Percentiles rank a stretch among this genome's conserved stretches.
Evolutionary conservation across 148 eudicot species (phyloP).

Genomic region (Persicaria tinctoria): DNA sequence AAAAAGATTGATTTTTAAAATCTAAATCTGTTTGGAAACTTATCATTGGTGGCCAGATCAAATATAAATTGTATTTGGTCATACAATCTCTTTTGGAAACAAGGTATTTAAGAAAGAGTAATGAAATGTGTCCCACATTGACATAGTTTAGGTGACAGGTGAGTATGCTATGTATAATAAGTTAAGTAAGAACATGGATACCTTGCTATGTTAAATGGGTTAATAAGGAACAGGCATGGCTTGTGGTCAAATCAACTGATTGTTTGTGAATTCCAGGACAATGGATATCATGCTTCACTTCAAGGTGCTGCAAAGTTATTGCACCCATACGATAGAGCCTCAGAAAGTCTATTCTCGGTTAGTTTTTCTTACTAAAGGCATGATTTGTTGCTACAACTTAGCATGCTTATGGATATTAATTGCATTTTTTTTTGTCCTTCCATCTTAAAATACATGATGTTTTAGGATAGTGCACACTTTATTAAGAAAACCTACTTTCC

Average conservation of each 20-base stretch:
- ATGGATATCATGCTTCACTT: conserved; percentile 33
- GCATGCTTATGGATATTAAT: neutral
- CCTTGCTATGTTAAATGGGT: neutral
- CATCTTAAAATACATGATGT: neutral
- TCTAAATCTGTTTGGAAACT: neutral
- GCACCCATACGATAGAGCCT: conserved; percentile 76
- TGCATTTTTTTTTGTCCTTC: neutral
- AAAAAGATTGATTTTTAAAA: neutral
- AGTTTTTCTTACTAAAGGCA: conserved; percentile 19
- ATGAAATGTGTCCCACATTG: neutral
- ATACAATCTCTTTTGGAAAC: neutral
- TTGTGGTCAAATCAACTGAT: neutral
- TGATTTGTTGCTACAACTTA: neutral
- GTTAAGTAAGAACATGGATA: no score
- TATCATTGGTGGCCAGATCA: neutral
- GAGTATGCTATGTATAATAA: neutral
- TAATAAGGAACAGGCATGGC: neutral
- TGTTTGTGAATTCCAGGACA: conserved; percentile 15
- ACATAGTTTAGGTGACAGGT: neutral
- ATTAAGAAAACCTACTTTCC: no score
- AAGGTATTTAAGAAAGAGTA: neutral
- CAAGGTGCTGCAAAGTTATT: conserved; percentile 58
- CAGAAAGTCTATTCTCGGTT: conserved; percentile 79
- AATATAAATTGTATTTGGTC: neutral
- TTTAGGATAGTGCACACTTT: neutral